Base-by-base conservation (phyloP, 208 protist species). In the Lotmaria passim region DNA sequence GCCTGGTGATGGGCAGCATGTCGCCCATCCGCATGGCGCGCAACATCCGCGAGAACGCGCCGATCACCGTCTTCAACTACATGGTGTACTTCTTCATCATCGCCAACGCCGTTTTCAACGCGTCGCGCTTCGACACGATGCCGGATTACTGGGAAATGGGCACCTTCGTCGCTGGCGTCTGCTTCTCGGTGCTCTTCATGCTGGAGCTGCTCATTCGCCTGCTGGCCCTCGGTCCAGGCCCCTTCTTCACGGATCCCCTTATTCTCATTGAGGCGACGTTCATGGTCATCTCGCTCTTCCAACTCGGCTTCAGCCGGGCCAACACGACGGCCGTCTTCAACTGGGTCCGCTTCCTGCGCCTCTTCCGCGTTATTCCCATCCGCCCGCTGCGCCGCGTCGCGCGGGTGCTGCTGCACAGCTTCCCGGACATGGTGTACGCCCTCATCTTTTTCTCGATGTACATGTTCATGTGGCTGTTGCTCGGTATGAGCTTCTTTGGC, bases 401-500 rank as follows among this genome's bases (percentile, higher is more conserved):
- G 44, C 87, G 86, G n/a, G 92, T 96, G 75, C 75, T 96, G 26
- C 66, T 95, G 33, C 76, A 88, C 67, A 81, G 78, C 65, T 79
- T 94, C 67, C 79, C 82, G n/a, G 88, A 94, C 60, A 87, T 93
- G 57, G 43, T 83, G n/a, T 96, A 95, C 71, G 88, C 87, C 28
- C 60, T 95, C 23, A 52, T 93, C 63, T 85, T 97, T 71, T 95
- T 97, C 64, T 81, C 77, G n/a, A 46, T 96, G 36, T 96, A 95
- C 83, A 90, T 96, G 87, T 93, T 97, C 60, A 94, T 96, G 87
- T 93, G 87, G 88, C 70, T 95, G 58, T 67, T 97, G 12, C 74
- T 96, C 53, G 94, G 94, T 21, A 96, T 96, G 91, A 91, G 88
- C 76, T 93, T 97, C 47, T 96, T 97, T 53, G 94, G 94, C 66